These are phyloP conservation scores for Viola odorata DNA, from an alignment of 345 rosid genomes.

Conservation along the genomic window DNA sequence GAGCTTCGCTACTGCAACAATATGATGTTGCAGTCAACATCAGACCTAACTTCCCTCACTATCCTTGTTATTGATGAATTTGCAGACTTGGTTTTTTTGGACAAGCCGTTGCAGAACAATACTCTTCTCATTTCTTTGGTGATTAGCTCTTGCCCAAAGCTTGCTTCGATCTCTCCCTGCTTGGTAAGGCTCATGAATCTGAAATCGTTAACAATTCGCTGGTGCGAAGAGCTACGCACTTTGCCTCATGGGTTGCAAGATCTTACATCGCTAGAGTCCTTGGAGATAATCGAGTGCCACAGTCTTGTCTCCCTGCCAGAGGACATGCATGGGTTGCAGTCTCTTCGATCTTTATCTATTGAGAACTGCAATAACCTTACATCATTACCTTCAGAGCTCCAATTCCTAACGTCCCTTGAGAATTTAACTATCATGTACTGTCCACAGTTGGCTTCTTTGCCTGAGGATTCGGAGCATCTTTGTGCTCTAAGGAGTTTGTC, in stretches of 20 bases:
- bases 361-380: slow-evolving; percentile 15
- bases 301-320: slow-evolving; percentile 8
- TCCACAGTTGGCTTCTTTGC: slow-evolving; percentile 14
- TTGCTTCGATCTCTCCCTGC: slow-evolving; percentile 1
- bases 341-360: slow-evolving; percentile 14
- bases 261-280: slow-evolving; percentile 14
- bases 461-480: slow-evolving; percentile 4
- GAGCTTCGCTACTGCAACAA: slow-evolving; percentile 11
- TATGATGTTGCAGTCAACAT: slow-evolving; percentile 9
- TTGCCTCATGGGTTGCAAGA: slow-evolving; percentile 16
- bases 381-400: slow-evolving; percentile 14
- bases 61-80: slow-evolving; percentile 13
- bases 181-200: slow-evolving; percentile 8
- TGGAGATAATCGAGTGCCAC: slow-evolving; percentile 19
- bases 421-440: slow-evolving; percentile 23
- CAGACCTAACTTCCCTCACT: slow-evolving; percentile 7
- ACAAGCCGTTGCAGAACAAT: slow-evolving; percentile 1
- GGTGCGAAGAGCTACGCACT: slow-evolving; percentile 11
- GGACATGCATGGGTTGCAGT: slow-evolving; percentile 9
- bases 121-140: slow-evolving; percentile 2
- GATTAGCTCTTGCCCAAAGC: slow-evolving; percentile 16
- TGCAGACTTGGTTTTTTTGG: neutral
- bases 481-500: slow-evolving; percentile 10
- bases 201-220: slow-evolving; percentile 17
- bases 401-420: slow-evolving; percentile 12